A percentile compares a stretch with the other conserved stretches of the same genome.
These are phyloP conservation scores for Jimgerdemannia flammicorona DNA, from an alignment of 192 early-diverging fungal species.

Conservation along the genomic window DNA sequence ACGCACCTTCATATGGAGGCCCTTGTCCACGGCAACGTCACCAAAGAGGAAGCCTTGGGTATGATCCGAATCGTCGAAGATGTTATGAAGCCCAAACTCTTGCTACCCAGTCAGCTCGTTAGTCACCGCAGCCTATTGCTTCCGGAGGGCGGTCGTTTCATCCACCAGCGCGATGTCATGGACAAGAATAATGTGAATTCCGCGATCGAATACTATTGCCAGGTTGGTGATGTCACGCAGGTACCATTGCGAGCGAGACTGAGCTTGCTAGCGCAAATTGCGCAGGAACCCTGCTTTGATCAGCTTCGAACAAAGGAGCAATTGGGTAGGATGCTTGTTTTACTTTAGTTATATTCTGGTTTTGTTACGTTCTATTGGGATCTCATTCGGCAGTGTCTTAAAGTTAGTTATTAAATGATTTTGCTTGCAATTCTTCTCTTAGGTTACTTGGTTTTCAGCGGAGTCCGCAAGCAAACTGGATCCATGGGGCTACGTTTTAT, in stretches of 20 bases:
- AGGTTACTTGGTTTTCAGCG: conserved; percentile 77
- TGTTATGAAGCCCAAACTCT: conserved; percentile 52
- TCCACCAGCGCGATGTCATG: conserved; percentile 53
- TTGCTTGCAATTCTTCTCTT: background rate
- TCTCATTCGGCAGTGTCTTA: background rate
- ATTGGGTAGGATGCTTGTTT: conserved; percentile 47
- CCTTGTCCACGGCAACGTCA: conserved; percentile 86
- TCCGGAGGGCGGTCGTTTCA: conserved; percentile 42
- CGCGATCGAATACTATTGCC: conserved; percentile 81
- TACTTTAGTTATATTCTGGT: conserved; percentile 5
- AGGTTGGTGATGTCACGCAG: conserved; percentile 71
- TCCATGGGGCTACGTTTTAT: conserved; percentile 76
- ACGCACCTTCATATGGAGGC: conserved; percentile 69
- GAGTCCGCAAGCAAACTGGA: conserved; percentile 70
- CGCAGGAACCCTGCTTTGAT: conserved; percentile 89
- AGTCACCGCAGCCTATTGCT: conserved; percentile 52
- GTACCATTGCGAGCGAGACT: conserved; percentile 60
- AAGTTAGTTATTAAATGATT: conserved; percentile 4
- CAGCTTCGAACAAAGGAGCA: conserved; percentile 91
- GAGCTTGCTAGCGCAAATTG: conserved; percentile 75
- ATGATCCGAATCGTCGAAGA: conserved; percentile 57
- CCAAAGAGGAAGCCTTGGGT: conserved; percentile 59
- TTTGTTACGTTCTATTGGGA: too few relatives aligned
- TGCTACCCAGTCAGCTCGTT: conserved; percentile 53
- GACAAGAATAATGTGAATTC: conserved; percentile 86